Evolutionary conservation across 2,329 filamentous ascomycete genomes (phyloP), one percentile per base, ranked within the genome.

Genomic region (Verticillium alfalfae): DNA sequence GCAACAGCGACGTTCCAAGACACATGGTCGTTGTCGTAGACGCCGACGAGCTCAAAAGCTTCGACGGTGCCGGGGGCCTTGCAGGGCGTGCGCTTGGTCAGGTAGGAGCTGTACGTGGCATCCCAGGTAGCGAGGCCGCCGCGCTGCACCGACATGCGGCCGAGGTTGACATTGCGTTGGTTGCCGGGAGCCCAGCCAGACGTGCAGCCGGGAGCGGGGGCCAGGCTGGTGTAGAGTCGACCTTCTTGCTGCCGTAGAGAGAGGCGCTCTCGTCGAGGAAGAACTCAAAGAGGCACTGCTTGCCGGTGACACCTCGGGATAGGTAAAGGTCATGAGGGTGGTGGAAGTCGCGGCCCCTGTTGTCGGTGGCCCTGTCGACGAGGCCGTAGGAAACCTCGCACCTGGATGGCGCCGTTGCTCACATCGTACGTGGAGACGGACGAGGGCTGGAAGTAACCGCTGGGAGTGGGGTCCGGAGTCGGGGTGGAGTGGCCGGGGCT

Each of bases 321-420:
- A 71, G n/a, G 64, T 67, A 49, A 72, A 72, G 56, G 69, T 71
- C 34, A 71, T 37, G 45, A 72, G 70, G 55, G 70, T 66, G 36
- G 69, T 72, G 60, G 60, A 66, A 63, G 62, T 72, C 70, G 56
- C 69, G 63, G 59, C 68, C 67, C 2, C 41, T 57, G 64, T 71
- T 69, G 63, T 60, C 60, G 49, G 65, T 63, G 9, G 54, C 61
- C 61, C 71, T 70, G 45, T 58, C 61, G 16, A 71, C 62, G 52
- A 61, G 36, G 59, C 64, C 65, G 60, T 37, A 59, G 37, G 49
- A 12, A 38, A 41, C 39, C 5, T 34, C 34, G 18, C 64, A 64
- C 39, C 39, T 38, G 7, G 60, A 70, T 69, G 61, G 67, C 66
- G 41, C 69, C 69, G 31, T 58, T 67, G 59, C 62, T 37, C 15